These are phyloP conservation scores for Fraxinus cuspidata DNA, from an alignment of 257 asterid genomes.

Conservation along the genomic window DNA sequence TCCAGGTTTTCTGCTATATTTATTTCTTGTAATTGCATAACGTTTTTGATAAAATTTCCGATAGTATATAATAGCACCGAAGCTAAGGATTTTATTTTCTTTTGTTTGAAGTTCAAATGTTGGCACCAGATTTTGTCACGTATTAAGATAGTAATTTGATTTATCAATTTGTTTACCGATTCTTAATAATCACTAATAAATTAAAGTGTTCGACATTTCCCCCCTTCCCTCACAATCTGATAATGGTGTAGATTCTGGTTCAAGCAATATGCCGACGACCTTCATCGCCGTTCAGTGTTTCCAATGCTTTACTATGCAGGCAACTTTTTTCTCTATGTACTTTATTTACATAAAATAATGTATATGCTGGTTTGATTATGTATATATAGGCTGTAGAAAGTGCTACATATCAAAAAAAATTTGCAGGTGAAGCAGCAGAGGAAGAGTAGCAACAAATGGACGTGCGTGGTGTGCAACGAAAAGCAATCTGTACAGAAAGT, in stretches of 20 bases:
- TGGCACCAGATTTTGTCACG: too few species aligned
- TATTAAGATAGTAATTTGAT: too few species aligned
- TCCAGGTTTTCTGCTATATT: too few species aligned
- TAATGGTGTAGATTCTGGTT: neutral
- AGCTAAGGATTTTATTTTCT: neutral
- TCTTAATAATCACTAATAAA: too few species aligned
- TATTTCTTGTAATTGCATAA: too few species aligned
- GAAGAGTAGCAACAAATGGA: slow-evolving; percentile 90
- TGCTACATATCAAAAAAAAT: neutral
- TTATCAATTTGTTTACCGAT: too few species aligned
- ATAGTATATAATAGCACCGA: neutral
- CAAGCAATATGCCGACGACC: slow-evolving; percentile 45
- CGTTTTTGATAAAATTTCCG: too few species aligned
- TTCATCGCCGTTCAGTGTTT: slow-evolving; percentile 71
- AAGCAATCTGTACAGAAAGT: slow-evolving; percentile 75
- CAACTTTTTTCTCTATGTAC: neutral
- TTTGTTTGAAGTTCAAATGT: neutral
- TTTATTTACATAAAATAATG: neutral
- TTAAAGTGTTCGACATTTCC: neutral
- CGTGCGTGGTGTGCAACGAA: slow-evolving; percentile 85
- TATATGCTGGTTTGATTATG: neutral
- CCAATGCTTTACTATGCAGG: slow-evolving; percentile 83
- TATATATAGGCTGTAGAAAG: neutral
- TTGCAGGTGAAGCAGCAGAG: slow-evolving; percentile 94
- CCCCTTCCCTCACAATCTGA: too few species aligned